These are phyloP conservation scores for Meyerozyma sp. DNA, from an alignment of 1,139 yeast genomes.

Conservation along the genomic window DNA sequence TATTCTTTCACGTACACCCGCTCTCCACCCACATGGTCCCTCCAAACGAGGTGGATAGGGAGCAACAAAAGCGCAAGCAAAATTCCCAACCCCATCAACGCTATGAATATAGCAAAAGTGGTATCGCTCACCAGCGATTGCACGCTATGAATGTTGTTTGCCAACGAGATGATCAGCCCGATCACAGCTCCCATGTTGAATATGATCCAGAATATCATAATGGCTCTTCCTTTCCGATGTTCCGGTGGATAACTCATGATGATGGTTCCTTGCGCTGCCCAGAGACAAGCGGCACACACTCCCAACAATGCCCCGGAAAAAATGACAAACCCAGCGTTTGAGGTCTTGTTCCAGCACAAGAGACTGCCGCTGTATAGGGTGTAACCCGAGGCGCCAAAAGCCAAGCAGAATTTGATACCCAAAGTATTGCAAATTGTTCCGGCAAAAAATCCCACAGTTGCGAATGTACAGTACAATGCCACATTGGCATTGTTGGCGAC, in stretches of 20 bases:
- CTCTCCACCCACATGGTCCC: slow-evolving; percentile 9
- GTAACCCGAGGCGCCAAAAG: slow-evolving; percentile 13
- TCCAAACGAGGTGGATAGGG: slow-evolving; percentile 11
- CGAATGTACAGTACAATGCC: slow-evolving; percentile 13
- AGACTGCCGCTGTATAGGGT: slow-evolving; percentile 12
- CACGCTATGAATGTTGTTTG: slow-evolving; percentile 11
- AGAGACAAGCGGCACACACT: slow-evolving; percentile 11
- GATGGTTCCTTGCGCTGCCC: slow-evolving; percentile 15
- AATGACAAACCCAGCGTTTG: slow-evolving; percentile 12
- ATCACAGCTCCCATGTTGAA: slow-evolving; percentile 15
- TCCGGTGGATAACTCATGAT: slow-evolving; percentile 13
- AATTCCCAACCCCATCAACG: slow-evolving; percentile 11
- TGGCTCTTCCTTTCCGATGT: slow-evolving; percentile 10
- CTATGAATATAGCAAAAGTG: slow-evolving; percentile 11
- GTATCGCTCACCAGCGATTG: slow-evolving; percentile 12
- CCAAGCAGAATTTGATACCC: slow-evolving; percentile 11
- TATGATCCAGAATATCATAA: slow-evolving; percentile 15
- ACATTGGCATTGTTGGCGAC: slow-evolving; percentile 14
- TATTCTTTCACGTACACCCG: slow-evolving; percentile 11
- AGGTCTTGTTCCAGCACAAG: slow-evolving; percentile 11
- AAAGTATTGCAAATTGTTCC: slow-evolving; percentile 12
- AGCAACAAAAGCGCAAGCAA: slow-evolving; percentile 10
- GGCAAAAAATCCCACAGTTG: slow-evolving; percentile 12
- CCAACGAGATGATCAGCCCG: slow-evolving; percentile 13
- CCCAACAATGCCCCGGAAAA: slow-evolving; percentile 15